These are phyloP conservation scores for Alloteropsis angusta DNA, from an alignment of 202 grass and related monocot species.

Conservation along the genomic window DNA sequence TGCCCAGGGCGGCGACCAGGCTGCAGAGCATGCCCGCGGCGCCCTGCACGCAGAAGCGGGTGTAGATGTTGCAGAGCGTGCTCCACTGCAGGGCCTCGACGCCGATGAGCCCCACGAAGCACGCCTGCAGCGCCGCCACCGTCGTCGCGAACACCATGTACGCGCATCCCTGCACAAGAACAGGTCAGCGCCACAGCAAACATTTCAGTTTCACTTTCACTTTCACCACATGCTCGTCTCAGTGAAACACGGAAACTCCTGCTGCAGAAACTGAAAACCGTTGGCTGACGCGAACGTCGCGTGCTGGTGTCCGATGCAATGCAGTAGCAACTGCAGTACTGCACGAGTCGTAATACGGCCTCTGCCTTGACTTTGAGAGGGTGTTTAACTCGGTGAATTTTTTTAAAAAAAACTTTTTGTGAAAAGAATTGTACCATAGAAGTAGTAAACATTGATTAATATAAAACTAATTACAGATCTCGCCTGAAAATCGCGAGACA, in stretches of 20 bases:
- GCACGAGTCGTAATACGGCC: not conserved
- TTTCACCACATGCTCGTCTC: not conserved
- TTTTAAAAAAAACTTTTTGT: no score
- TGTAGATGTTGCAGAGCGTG: constrained; percentile 96
- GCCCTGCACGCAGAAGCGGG: constrained; percentile 54
- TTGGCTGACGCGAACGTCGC: not conserved
- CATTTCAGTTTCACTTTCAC: no score
- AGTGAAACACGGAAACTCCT: not conserved
- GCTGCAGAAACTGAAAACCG: not conserved
- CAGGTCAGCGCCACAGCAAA: not conserved
- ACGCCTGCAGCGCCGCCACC: constrained; percentile 56
- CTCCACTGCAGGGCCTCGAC: constrained; percentile 58
- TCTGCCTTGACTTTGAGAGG: no score
- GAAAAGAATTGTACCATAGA: no score
- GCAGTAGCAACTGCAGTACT: no score
- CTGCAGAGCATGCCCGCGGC: constrained; percentile 45
- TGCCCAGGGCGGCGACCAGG: constrained; percentile 27
- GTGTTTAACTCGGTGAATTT: no score
- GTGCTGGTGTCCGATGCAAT: not conserved
- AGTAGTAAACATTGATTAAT: no score
- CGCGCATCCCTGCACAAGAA: constrained; percentile 33
- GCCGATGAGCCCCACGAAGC: constrained; percentile 46
- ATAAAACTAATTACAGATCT: no score
- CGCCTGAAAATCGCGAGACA: no score
- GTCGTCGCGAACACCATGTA: constrained; percentile 52